Evolutionary conservation across 1,284 basidiomycete genomes (phyloP).

Genomic region (Rhodotorula sp.): DNA sequence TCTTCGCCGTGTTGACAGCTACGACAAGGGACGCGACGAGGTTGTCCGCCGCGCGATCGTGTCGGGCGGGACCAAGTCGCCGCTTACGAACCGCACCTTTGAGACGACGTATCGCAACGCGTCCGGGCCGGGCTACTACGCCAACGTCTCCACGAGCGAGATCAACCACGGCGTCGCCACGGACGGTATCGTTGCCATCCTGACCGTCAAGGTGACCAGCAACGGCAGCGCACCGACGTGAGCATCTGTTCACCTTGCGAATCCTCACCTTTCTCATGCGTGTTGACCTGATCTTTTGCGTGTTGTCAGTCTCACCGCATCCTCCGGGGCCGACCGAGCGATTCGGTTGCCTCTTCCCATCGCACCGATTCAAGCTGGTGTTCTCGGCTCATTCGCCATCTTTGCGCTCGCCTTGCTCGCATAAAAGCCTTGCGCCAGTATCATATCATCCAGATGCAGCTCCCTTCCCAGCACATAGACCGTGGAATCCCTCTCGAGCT

Average conservation of each 20-base stretch:
- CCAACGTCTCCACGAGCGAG: constrained; percentile 54
- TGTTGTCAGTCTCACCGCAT: not conserved
- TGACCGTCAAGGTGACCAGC: constrained; percentile 68
- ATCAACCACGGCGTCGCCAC: constrained; percentile 74
- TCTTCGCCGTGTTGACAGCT: constrained; percentile 27
- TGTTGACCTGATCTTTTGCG: not conserved
- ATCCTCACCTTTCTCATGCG: too few species aligned
- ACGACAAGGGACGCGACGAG: constrained; percentile 62
- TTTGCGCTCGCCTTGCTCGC: constrained; percentile 13
- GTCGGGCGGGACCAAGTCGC: constrained; percentile 57
- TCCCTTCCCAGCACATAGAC: too few species aligned
- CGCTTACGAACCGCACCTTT: constrained; percentile 60
- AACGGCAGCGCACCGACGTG: constrained; percentile 48
- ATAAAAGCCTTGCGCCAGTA: not conserved
- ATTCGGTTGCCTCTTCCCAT: not conserved
- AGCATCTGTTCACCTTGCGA: not conserved
- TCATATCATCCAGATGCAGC: too few species aligned
- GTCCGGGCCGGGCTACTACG: constrained; percentile 40
- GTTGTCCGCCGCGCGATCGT: constrained; percentile 75
- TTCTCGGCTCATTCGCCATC: not conserved
- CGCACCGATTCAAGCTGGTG: not conserved
- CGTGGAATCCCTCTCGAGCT: too few species aligned
- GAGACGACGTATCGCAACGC: constrained; percentile 49
- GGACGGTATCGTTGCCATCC: constrained; percentile 80
- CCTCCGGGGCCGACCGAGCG: not conserved